These are phyloP conservation scores for Thraustotheca clavata DNA, from an alignment of 352 stramenopile genomes.

Conservation along the genomic window DNA sequence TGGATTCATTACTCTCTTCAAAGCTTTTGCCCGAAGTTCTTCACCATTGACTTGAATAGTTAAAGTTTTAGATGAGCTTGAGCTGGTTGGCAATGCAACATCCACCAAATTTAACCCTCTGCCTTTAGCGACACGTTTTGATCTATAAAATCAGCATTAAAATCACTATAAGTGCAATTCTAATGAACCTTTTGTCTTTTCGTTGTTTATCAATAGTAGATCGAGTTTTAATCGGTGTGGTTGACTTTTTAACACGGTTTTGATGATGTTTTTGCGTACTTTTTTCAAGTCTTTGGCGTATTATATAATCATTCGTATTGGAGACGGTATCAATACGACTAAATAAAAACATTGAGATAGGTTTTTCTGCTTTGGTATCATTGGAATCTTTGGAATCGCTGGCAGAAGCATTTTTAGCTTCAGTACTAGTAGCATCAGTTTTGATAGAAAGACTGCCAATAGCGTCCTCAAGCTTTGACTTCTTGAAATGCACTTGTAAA, in stretches of 20 bases:
- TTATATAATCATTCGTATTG: slow-evolving; percentile 34
- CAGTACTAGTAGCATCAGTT: not conserved
- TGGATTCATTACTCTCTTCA: slow-evolving; percentile 66
- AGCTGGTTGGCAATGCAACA: slow-evolving; percentile 32
- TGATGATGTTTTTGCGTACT: slow-evolving; percentile 30
- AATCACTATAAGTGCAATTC: not conserved
- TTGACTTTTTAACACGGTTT: slow-evolving; percentile 54
- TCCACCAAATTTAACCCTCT: slow-evolving; percentile 56
- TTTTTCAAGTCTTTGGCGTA: slow-evolving; percentile 8
- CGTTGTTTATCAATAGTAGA: slow-evolving; percentile 27
- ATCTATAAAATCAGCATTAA: slow-evolving; percentile 26
- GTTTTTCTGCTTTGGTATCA: slow-evolving; percentile 58
- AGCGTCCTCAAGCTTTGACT: not conserved
- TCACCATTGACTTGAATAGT: slow-evolving; percentile 36
- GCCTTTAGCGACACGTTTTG: not conserved
- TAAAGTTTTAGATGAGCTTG: not conserved
- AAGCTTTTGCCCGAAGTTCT: slow-evolving; percentile 26
- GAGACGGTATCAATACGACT: slow-evolving; percentile 75
- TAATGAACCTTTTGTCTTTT: slow-evolving; percentile 6
- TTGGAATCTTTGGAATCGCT: slow-evolving; percentile 41
- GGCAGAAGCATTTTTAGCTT: not conserved
- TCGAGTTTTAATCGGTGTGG: slow-evolving; percentile 39
- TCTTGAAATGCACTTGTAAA: slow-evolving; percentile 8
- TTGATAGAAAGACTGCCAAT: slow-evolving; percentile 31
- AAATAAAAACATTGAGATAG: slow-evolving; percentile 52